A percentile compares a stretch with the other conserved stretches of the same genome.
phyloP scores from a whole-genome alignment of 257 asterid species.

The Nyctanthes arbortristis region DNA sequence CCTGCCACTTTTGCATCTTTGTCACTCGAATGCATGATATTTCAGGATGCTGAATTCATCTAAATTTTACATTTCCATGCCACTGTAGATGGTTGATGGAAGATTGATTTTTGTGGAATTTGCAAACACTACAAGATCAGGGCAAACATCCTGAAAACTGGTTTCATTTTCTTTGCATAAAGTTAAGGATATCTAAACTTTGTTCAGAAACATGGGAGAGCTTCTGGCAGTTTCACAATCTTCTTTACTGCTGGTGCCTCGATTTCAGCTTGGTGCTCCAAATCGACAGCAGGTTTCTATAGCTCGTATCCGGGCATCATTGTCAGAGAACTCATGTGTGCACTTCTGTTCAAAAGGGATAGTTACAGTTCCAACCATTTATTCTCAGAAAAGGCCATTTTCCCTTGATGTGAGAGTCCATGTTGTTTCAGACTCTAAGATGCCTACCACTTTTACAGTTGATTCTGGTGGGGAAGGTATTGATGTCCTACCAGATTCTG shows the following conservation, averaged over 20 bases:
- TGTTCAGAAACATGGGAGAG: slow-evolving; percentile 51
- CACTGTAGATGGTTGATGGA: slow-evolving; percentile 60
- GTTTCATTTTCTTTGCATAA: not conserved
- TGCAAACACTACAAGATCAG: slow-evolving; percentile 39
- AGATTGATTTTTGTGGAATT: slow-evolving; percentile 65
- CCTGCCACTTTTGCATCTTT: not conserved
- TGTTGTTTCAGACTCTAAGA: slow-evolving; percentile 55
- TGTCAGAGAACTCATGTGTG: slow-evolving; percentile 27
- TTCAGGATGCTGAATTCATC: slow-evolving; percentile 3
- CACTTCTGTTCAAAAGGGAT: slow-evolving; percentile 32
- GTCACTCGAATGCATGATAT: not conserved
- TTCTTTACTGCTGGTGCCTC: slow-evolving; percentile 45
- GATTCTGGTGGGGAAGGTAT: slow-evolving; percentile 62
- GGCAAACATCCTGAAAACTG: slow-evolving; percentile 18
- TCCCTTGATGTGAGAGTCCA: slow-evolving; percentile 37
- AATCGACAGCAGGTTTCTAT: slow-evolving; percentile 29
- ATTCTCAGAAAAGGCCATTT: slow-evolving; percentile 24
- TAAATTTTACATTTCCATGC: slow-evolving; percentile 9
- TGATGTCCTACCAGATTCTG: too few species aligned
- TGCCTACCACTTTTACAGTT: slow-evolving; percentile 63
- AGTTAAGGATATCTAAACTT: slow-evolving; percentile 12
- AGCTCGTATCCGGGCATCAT: slow-evolving; percentile 30
- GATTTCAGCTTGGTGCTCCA: slow-evolving; percentile 37
- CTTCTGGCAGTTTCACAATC: slow-evolving; percentile 62
- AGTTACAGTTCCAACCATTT: slow-evolving; percentile 22